These are phyloP conservation scores for Pseudisothecium myosuroides DNA, from an alignment of 225 moss, liverwort and hornwort species.

Conservation along the genomic window DNA sequence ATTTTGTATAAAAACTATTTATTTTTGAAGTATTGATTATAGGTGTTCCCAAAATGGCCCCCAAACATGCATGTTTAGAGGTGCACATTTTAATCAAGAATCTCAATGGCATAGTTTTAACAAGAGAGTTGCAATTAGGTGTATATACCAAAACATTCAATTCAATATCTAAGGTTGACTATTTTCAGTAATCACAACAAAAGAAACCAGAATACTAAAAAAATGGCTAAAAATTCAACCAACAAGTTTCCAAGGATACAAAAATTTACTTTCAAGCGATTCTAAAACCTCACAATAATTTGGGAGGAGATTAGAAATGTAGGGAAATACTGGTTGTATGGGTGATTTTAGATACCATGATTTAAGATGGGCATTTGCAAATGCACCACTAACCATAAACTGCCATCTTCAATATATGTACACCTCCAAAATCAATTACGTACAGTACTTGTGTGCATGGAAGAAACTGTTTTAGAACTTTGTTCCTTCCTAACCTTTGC, in stretches of 20 bases:
- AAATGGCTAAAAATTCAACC: neutral
- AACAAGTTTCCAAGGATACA: neutral
- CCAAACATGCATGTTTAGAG: neutral
- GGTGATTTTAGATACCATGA: neutral
- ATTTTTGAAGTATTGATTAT: neutral
- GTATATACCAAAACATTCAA: neutral
- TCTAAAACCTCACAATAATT: too few relatives aligned
- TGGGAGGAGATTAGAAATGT: neutral
- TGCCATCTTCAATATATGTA: rapidly evolving
- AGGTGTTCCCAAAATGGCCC: rapidly evolving
- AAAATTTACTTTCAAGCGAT: neutral
- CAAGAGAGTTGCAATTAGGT: neutral
- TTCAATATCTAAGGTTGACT: neutral
- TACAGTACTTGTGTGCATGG: too few relatives aligned
- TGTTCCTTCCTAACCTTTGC: neutral
- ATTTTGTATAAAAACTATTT: neutral
- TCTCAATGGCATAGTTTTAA: neutral
- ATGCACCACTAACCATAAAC: neutral
- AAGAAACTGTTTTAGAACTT: neutral
- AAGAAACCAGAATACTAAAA: too few relatives aligned
- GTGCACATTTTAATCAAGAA: neutral
- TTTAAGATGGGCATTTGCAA: rapidly evolving
- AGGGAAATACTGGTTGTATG: neutral
- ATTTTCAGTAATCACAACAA: rapidly evolving
- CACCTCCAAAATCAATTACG: neutral